These are phyloP conservation scores for Podila epicladia DNA, from an alignment of 192 early-diverging fungal genomes.

Conservation along the genomic window DNA sequence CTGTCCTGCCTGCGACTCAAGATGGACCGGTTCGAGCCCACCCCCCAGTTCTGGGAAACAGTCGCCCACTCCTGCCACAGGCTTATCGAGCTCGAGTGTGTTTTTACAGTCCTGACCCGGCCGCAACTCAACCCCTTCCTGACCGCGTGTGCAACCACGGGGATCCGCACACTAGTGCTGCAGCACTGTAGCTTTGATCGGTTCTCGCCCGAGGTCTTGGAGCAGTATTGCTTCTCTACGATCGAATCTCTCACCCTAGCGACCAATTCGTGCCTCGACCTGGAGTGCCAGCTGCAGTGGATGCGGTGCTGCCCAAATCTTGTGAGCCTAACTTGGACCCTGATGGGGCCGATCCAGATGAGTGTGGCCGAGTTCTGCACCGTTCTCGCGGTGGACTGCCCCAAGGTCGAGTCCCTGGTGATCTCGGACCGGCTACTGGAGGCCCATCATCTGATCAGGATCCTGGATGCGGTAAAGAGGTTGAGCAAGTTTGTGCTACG, in stretches of 20 bases:
- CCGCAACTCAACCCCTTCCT: neutral
- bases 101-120: neutral
- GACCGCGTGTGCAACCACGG: neutral
- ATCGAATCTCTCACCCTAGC: conserved; percentile 6
- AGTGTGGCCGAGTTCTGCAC: conserved; percentile 4
- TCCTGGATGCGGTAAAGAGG: neutral
- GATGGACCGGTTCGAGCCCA: conserved; percentile 24
- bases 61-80: neutral
- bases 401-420: neutral
- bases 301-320: conserved; percentile 13
- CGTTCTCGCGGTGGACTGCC: neutral
- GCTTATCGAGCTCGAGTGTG: conserved; percentile 3
- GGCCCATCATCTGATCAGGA: neutral
- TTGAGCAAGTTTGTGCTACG: conserved; percentile 1
- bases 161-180: neutral
- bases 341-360: neutral
- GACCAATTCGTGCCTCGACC: conserved; percentile 5
- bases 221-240: neutral
- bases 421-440: conserved; percentile 10
- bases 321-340: conserved; percentile 1
- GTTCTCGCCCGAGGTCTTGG: neutral
- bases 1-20: neutral
- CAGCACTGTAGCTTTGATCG: conserved; percentile 16
- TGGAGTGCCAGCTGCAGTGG: conserved; percentile 3
- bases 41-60: conserved; percentile 4